Evolutionary conservation across 2,329 filamentous ascomycete species (phyloP).

Genomic region (Fusarium palustre): DNA sequence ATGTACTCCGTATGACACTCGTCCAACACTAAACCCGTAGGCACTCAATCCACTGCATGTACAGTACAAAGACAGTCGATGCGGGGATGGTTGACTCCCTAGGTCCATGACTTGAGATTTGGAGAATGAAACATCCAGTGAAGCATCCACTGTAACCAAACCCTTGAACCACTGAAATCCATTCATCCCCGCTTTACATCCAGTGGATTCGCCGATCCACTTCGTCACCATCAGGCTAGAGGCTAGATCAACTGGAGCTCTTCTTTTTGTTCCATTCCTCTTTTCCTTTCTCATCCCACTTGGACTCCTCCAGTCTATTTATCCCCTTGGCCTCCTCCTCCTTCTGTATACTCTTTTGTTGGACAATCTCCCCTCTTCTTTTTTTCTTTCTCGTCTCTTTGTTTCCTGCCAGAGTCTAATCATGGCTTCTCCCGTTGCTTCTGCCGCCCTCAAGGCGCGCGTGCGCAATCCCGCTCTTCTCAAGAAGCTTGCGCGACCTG

Average conservation of each 20-base stretch:
- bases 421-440: constrained; percentile 69
- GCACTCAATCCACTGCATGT: background rate
- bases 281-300: constrained; percentile 18
- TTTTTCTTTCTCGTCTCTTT: constrained; percentile 7
- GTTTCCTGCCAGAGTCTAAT: background rate
- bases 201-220: constrained; percentile 36
- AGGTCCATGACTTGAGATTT: constrained; percentile 14
- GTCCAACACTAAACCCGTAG: constrained; percentile 17
- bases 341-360: constrained; percentile 3
- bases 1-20: constrained; percentile 1
- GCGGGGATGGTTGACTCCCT: constrained; percentile 3
- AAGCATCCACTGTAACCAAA: constrained; percentile 27
- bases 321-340: constrained; percentile 17
- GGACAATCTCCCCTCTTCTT: constrained; percentile 40
- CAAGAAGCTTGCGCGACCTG: constrained; percentile 80
- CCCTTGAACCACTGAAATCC: constrained; percentile 15
- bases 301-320: constrained; percentile 23
- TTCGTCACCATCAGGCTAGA: constrained; percentile 31
- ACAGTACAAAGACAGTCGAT: constrained; percentile 1
- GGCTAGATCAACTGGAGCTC: constrained; percentile 37
- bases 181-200: constrained; percentile 21
- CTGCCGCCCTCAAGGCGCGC: constrained; percentile 80
- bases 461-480: constrained; percentile 81
- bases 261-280: constrained; percentile 24
- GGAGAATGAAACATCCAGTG: constrained; percentile 26